Evolutionary conservation across 306 rosid species (phyloP), one percentile per base, ranked within the genome.

Genomic region (Lathyrus aphaca): DNA sequence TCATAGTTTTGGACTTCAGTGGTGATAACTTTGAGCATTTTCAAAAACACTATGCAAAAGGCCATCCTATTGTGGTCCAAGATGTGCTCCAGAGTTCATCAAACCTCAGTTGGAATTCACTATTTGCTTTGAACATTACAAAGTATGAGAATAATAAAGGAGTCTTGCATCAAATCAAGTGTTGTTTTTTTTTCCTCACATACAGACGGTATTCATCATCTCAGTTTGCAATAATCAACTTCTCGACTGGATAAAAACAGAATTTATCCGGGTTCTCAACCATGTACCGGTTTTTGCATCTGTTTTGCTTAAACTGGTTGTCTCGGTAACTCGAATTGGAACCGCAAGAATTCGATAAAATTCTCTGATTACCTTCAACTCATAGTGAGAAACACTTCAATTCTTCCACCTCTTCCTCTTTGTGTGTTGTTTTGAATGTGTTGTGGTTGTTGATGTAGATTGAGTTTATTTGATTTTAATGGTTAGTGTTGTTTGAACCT

Each of bases 221-320:
- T 77, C 90, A 63, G 89, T 95, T 74, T 95, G 99, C 95, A 95
- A 95, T 72, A 95, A 95, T 76, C 99, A 95, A 68, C 97, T 95
- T 79, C 96, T 95, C 46, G 80, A 87, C 53, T 95, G 97, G 97
- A 86, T 95, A 54, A 96, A 95, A 78, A 89, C 91, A 66, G 93
- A 95, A 78, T 73, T 91, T 78, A 87, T 95, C 57, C 80, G 97
- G 99, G 80, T 95, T 49, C 84, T 95, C 74, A 87, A 97, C 76
- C 83, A 81, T 59, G 75, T 89, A 64, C 97, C 99, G 5, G 97
- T 95, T 69, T 81, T 95, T 55, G 84, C 88, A 27, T 83, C 92
- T 7, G 68, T 79, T 54, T 77, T 89, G 77, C 92, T 95, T 17
- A 67, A 27, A 30, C 57, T 95, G 32, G 50, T 84, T 50, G 80